Evolutionary conservation across 108 stramenopile genomes (phyloP).

Genomic region (Schizochytrium sp.): DNA sequence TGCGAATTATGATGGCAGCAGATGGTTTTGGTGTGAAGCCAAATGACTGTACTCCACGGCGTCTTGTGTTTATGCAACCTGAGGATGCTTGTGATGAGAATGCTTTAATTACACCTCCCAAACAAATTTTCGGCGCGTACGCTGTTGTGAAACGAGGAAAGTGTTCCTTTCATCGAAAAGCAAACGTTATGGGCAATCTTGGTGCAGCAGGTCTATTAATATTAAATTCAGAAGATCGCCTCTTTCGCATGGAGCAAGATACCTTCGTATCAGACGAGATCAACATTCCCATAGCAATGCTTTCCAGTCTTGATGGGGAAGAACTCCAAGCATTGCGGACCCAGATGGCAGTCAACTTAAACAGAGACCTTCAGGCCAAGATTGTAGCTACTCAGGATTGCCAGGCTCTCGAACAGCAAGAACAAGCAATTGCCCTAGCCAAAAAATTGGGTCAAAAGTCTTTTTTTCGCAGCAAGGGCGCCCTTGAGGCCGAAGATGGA

Average conservation of each 20-base stretch:
- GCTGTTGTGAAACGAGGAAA: constrained; percentile 68
- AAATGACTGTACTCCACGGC: not conserved
- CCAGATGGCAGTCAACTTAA: not conserved
- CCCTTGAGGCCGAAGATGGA: not conserved
- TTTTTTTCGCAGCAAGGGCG: not conserved
- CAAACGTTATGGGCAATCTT: constrained; percentile 59
- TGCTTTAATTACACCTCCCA: constrained; percentile 59
- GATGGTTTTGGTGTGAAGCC: not conserved
- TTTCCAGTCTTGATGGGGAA: not conserved
- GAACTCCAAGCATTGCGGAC: not conserved
- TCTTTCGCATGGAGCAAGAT: constrained; percentile 32
- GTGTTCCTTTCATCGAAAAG: constrained; percentile 69
- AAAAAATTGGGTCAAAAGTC: not conserved
- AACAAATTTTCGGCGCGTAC: constrained; percentile 59
- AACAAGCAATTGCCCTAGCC: not conserved
- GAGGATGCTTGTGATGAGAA: constrained; percentile 67
- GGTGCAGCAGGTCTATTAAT: constrained; percentile 64
- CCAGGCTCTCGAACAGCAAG: not conserved
- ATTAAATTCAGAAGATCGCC: constrained; percentile 55
- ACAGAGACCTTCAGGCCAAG: not conserved
- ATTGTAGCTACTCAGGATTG: not conserved
- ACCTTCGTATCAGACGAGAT: not conserved
- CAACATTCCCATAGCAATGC: not conserved
- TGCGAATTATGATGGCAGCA: constrained; percentile 13
- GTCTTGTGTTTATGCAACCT: constrained; percentile 68